Evolutionary conservation across 345 rosid genomes (phyloP).

Genomic region (Odontarrhena argentea): DNA sequence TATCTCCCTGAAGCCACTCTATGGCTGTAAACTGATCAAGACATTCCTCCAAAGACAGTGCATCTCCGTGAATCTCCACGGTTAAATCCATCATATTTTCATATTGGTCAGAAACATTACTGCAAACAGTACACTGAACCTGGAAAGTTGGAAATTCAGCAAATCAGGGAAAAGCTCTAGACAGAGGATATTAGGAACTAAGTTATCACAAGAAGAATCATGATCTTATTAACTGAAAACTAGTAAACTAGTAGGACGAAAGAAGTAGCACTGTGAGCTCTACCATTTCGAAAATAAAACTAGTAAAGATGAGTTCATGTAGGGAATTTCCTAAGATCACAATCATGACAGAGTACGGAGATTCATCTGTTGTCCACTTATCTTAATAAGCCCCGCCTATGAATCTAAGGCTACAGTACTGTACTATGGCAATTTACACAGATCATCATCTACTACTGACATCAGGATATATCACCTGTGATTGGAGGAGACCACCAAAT

Average conservation of each 20-base stretch:
- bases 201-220: not conserved
- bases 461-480: conserved; percentile 62
- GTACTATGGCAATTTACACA: conserved; percentile 1
- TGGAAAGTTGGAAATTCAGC: conserved; percentile 32
- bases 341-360: not conserved
- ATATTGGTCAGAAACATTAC: conserved; percentile 74
- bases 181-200: conserved; percentile 1
- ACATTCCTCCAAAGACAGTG: conserved; percentile 88
- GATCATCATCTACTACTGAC: conserved; percentile 1
- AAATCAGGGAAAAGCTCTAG: conserved; percentile 24
- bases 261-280: not conserved
- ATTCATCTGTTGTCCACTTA: not conserved
- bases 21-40: conserved; percentile 80
- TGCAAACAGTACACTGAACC: conserved; percentile 81
- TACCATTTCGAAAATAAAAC: not conserved
- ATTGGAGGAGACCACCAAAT: conserved; percentile 92
- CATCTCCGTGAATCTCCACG: conserved; percentile 95
- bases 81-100: conserved; percentile 99
- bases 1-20: conserved; percentile 96
- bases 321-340: not conserved
- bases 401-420: conserved; percentile 8
- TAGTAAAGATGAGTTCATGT: not conserved
- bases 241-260: conserved; percentile 1
- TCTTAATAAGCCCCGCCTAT: not conserved
- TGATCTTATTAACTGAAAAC: not conserved